Conservation (phyloP, 345 rosid species). For the Acer saccharum region DNA sequence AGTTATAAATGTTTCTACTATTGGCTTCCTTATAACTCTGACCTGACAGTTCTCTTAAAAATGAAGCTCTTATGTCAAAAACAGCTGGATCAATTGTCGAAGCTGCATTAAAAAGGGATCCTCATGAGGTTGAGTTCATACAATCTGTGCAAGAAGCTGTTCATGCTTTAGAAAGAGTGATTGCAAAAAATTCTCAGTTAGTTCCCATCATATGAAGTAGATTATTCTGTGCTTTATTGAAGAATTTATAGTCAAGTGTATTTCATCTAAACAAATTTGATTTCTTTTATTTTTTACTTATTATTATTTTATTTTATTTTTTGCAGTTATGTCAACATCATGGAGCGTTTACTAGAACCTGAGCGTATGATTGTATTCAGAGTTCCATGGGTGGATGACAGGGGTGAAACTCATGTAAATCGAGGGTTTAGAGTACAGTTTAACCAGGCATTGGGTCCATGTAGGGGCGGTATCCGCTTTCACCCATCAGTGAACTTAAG, state of each 20-base stretch:
- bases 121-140: slow-evolving; percentile 89
- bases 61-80: slow-evolving; percentile 98
- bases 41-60: slow-evolving; percentile 28
- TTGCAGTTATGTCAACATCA: slow-evolving; percentile 88
- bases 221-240: slow-evolving; percentile 31
- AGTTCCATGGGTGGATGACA: slow-evolving; percentile 98
- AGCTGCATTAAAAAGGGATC: slow-evolving; percentile 88
- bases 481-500: slow-evolving; percentile 92
- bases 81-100: slow-evolving; percentile 98
- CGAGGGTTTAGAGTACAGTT: slow-evolving; percentile 96
- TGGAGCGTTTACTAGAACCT: slow-evolving; percentile 96
- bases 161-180: slow-evolving; percentile 98
- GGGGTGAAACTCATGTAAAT: slow-evolving; percentile 95
- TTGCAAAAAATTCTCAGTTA: slow-evolving; percentile 95
- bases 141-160: slow-evolving; percentile 95
- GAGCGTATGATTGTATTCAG: slow-evolving; percentile 91
- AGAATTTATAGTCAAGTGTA: slow-evolving; percentile 6
- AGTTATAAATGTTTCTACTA: neutral
- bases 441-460: slow-evolving; percentile 94
- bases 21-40: slow-evolving; percentile 17
- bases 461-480: slow-evolving; percentile 96
- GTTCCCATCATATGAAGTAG: slow-evolving; percentile 36
- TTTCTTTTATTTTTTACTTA: slow-evolving; percentile 13
- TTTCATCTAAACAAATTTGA: slow-evolving; percentile 16
- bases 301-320: neutral